Conservation (phyloP, 2,329 filamentous ascomycete genomes). For the Emericellopsis cladophorae region DNA sequence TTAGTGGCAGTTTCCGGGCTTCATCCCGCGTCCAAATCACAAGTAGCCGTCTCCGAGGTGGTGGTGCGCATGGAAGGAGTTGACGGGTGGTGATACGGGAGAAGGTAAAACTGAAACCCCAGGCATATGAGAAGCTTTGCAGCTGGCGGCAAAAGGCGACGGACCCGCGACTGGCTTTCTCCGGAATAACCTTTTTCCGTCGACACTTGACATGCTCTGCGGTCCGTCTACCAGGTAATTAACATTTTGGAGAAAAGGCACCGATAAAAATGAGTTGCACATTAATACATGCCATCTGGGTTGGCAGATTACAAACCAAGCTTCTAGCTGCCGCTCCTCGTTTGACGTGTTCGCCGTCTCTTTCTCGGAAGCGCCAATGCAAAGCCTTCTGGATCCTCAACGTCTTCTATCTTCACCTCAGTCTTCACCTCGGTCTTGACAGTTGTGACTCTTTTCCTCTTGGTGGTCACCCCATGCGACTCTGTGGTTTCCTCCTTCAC, state of each 20-base stretch:
- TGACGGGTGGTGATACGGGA: slow-evolving; percentile 1
- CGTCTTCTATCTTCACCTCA: slow-evolving; percentile 9
- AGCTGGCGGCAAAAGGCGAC: too few species aligned
- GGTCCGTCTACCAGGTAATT: too few species aligned
- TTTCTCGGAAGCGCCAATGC: slow-evolving; percentile 8
- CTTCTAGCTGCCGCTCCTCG: neutral
- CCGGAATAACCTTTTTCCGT: too few species aligned
- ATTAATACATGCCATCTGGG: too few species aligned
- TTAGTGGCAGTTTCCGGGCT: slow-evolving; percentile 11
- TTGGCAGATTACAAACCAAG: too few species aligned
- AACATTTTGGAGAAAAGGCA: too few species aligned
- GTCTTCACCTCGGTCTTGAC: slow-evolving; percentile 6
- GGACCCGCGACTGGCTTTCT: too few species aligned
- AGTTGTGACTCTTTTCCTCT: slow-evolving; percentile 9
- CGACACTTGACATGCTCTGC: too few species aligned
- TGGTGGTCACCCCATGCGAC: slow-evolving; percentile 12
- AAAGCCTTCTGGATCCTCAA: slow-evolving; percentile 7
- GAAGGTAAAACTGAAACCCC: too few species aligned
- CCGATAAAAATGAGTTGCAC: too few species aligned
- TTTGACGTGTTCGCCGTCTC: slow-evolving; percentile 12
- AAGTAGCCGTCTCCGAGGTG: slow-evolving; percentile 18
- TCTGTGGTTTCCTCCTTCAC: slow-evolving; percentile 10
- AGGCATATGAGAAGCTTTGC: too few species aligned
- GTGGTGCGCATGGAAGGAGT: slow-evolving; percentile 21
- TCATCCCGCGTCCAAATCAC: slow-evolving; percentile 29